These are phyloP conservation scores for Xylaria hypoxylon DNA, from an alignment of 2,329 filamentous ascomycete species.

Conservation along the genomic window DNA sequence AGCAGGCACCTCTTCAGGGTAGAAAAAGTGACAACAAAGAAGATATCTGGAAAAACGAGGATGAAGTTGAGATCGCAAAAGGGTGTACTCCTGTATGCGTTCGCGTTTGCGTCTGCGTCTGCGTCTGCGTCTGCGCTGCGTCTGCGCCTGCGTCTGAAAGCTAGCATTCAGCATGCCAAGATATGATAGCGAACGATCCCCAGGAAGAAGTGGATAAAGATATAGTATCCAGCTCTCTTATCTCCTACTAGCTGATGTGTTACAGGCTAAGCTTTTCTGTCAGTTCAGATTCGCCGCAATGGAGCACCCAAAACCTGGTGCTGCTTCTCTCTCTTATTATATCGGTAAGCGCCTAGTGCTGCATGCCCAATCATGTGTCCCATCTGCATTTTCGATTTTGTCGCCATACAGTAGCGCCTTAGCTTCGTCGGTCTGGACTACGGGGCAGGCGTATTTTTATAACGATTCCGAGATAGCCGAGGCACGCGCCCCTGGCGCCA, in stretches of 20 bases:
- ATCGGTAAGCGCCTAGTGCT: constrained; percentile 28
- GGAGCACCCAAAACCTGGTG: constrained; percentile 16
- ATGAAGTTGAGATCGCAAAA: neutral
- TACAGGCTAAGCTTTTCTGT: constrained; percentile 26
- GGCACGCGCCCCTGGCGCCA: constrained; percentile 34
- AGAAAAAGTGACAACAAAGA: neutral
- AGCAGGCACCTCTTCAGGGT: neutral
- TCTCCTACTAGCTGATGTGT: constrained; percentile 15
- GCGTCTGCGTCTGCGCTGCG: no score
- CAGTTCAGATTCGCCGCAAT: constrained; percentile 15
- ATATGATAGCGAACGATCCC: neutral
- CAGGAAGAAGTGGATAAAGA: constrained; percentile 11
- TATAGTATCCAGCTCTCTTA: constrained; percentile 10
- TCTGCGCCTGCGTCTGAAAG: constrained; percentile 4
- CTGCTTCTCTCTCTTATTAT: constrained; percentile 15
- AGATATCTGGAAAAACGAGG: neutral
- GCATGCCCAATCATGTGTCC: constrained; percentile 34
- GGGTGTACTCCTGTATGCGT: neutral
- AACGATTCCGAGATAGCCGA: constrained; percentile 35
- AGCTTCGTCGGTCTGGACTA: constrained; percentile 32
- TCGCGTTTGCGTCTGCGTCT: constrained; percentile 1
- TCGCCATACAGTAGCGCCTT: constrained; percentile 34
- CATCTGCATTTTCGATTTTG: constrained; percentile 8
- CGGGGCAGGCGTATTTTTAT: constrained; percentile 24
- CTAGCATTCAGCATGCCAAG: constrained; percentile 6